Evolutionary conservation across 345 rosid genomes (phyloP).

Genomic region (Populus simonii): DNA sequence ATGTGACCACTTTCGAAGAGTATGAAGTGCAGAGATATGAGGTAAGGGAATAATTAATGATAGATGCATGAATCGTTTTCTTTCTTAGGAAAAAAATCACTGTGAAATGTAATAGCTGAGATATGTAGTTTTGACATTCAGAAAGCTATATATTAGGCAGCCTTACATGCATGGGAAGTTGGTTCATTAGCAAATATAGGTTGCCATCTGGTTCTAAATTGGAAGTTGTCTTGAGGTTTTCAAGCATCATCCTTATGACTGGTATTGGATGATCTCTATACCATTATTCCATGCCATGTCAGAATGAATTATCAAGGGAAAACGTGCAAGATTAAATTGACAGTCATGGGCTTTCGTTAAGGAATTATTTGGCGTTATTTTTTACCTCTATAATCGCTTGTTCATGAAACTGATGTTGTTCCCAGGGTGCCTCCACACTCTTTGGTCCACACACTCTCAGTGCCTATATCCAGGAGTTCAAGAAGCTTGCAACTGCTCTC

Average conservation of each 20-base stretch:
- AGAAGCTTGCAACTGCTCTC: conserved; percentile 69
- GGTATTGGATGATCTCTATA: neutral
- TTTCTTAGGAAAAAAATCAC: neutral
- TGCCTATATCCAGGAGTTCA: conserved; percentile 91
- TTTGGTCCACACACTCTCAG: conserved; percentile 87
- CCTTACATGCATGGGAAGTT: neutral
- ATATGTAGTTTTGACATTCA: neutral
- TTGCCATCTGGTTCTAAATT: neutral
- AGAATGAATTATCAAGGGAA: neutral
- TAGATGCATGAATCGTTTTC: neutral
- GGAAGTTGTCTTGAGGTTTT: neutral
- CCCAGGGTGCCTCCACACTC: conserved; percentile 90
- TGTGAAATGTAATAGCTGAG: neutral
- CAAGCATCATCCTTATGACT: neutral
- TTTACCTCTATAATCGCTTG: neutral
- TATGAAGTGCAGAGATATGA: conserved; percentile 92
- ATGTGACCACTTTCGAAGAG: conserved; percentile 91
- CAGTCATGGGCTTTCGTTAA: neutral
- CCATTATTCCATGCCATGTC: neutral
- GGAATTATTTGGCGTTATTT: neutral
- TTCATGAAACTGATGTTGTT: conserved; percentile 2
- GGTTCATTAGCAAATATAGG: neutral
- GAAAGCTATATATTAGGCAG: neutral
- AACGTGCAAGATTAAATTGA: neutral
- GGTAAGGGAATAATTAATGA: conserved; percentile 39